These are phyloP conservation scores for Cyberlindnera maritima DNA, from an alignment of 805 yeast species.

Conservation along the genomic window DNA sequence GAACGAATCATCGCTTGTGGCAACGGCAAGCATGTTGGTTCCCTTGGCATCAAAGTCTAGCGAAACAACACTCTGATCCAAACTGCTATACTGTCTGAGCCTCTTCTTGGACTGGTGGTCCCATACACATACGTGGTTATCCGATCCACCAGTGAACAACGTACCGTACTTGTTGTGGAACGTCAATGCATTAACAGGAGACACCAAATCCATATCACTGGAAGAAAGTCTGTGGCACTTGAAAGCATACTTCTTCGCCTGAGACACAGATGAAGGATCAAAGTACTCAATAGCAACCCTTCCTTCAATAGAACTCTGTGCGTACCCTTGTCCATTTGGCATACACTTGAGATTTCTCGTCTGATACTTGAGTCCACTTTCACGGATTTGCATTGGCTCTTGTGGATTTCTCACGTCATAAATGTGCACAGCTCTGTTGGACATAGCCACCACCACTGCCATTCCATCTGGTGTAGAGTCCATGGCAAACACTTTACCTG, in stretches of 20 bases:
- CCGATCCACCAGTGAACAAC: constrained; percentile 87
- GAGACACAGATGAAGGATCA: constrained; percentile 43
- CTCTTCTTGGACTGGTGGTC: constrained; percentile 80
- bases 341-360: constrained; percentile 53
- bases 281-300: constrained; percentile 73
- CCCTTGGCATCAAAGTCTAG: constrained; percentile 36
- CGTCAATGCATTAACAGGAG: constrained; percentile 70
- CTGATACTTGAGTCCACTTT: constrained; percentile 66
- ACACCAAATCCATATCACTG: constrained; percentile 53
- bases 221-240: constrained; percentile 66
- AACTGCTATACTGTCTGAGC: constrained; percentile 63
- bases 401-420: constrained; percentile 51
- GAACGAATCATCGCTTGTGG: constrained; percentile 48
- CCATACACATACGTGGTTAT: constrained; percentile 88
- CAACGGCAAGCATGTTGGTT: constrained; percentile 37
- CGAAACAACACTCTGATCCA: constrained; percentile 42
- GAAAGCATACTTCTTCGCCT: constrained; percentile 63
- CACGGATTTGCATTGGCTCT: constrained; percentile 48
- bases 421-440: constrained; percentile 50
- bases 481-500: constrained; percentile 59
- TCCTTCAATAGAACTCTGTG: constrained; percentile 76
- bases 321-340: constrained; percentile 58
- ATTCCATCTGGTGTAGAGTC: constrained; percentile 42
- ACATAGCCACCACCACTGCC: constrained; percentile 50
- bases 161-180: constrained; percentile 80